Percentiles rank a stretch among this genome's conserved stretches.
phyloP scores from a whole-genome alignment of 1,284 basidiomycete genomes.

The Malassezia brasiliensis region DNA sequence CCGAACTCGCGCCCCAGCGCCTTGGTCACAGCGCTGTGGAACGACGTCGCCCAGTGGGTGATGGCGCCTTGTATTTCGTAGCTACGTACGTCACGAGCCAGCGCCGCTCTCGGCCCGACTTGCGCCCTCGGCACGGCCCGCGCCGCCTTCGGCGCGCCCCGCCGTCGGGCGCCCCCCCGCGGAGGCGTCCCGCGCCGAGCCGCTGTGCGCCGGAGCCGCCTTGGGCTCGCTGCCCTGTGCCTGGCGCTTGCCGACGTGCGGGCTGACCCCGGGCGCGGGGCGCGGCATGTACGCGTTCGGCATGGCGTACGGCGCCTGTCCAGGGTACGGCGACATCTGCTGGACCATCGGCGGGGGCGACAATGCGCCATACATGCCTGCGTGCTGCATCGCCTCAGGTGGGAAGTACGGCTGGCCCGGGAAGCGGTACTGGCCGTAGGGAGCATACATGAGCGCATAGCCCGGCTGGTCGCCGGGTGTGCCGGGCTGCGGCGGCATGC shows the following conservation, averaged over 20 bases:
- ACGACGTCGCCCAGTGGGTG: not conserved
- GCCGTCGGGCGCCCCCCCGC: not conserved
- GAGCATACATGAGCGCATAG: conserved; percentile 12
- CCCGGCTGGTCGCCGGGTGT: conserved; percentile 4
- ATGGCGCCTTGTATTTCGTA: not conserved
- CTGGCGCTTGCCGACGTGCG: not conserved
- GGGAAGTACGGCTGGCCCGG: conserved; percentile 12
- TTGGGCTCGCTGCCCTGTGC: too few relatives aligned
- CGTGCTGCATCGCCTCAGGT: not conserved
- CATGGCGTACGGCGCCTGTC: not conserved
- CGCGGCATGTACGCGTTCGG: not conserved
- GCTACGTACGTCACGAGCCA: not conserved
- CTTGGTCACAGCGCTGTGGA: not conserved
- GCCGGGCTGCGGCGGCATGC: not conserved
- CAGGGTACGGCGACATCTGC: conserved; percentile 1
- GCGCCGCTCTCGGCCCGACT: too few relatives aligned
- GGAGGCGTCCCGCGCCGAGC: too few relatives aligned
- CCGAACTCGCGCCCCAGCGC: not conserved
- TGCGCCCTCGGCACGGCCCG: too few relatives aligned
- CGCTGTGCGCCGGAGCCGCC: too few relatives aligned
- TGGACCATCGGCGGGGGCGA: not conserved
- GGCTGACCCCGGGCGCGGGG: not conserved
- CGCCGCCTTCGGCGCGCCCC: not conserved
- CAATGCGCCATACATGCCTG: conserved; percentile 2
- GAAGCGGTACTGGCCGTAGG: conserved; percentile 13